A percentile compares a stretch with the other conserved stretches of the same genome.
These are phyloP conservation scores for Leishmania tropica DNA, from an alignment of 208 protist genomes.

Conservation along the genomic window DNA sequence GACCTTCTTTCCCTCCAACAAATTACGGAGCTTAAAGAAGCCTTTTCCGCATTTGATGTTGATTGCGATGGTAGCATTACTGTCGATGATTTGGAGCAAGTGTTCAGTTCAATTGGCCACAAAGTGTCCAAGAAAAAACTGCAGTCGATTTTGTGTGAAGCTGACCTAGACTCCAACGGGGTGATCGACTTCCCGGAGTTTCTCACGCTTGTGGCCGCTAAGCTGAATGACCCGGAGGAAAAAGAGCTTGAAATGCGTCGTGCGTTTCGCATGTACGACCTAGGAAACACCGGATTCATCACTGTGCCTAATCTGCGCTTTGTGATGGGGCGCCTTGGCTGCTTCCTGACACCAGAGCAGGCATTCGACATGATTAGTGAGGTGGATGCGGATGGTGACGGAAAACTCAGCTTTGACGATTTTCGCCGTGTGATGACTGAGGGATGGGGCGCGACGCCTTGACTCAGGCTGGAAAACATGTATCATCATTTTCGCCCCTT, in stretches of 20 bases:
- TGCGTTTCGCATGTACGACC: conserved; percentile 95
- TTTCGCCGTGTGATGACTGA: conserved; percentile 86
- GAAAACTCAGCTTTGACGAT: conserved; percentile 88
- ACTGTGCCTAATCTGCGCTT: conserved; percentile 88
- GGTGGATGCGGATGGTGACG: conserved; percentile 89
- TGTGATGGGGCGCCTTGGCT: conserved; percentile 94
- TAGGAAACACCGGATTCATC: conserved; percentile 95
- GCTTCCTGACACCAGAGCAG: conserved; percentile 89
- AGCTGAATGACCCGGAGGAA: conserved; percentile 90
- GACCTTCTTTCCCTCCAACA: conserved; percentile 97
- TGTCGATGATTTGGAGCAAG: conserved; percentile 98
- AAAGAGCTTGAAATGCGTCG: conserved; percentile 92
- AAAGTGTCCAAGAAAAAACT: conserved; percentile 94
- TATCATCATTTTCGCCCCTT: background rate
- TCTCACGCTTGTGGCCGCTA: conserved; percentile 88
- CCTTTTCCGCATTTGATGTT: conserved; percentile 99
- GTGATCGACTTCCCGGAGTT: conserved; percentile 98
- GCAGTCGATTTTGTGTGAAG: conserved; percentile 96
- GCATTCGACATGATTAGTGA: conserved; percentile 94
- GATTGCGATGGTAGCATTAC: conserved; percentile 99
- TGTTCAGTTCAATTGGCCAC: conserved; percentile 99
- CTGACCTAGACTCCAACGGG: conserved; percentile 97
- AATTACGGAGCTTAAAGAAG: conserved; percentile 99
- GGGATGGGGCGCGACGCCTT: conserved; percentile 27
- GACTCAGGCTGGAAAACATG: background rate